Conservation (phyloP, 2,329 filamentous ascomycete species). For the Teratosphaeria zuluensis region DNA sequence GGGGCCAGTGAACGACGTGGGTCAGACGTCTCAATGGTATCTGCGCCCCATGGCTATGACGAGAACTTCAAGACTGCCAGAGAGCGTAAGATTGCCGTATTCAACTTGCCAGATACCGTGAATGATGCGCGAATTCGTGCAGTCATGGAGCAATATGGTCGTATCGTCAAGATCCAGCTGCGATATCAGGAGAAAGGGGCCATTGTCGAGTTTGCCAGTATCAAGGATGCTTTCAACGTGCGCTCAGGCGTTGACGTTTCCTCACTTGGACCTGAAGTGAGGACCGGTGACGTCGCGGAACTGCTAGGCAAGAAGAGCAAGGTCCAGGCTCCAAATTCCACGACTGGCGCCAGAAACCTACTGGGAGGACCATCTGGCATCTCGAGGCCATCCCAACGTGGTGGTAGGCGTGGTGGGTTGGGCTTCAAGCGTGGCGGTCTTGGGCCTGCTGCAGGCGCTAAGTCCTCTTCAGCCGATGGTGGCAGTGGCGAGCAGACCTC, state of each 20-base stretch:
- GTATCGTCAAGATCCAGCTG: slow-evolving; percentile 65
- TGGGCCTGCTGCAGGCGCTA: slow-evolving; percentile 15
- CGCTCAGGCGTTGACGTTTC: slow-evolving; percentile 38
- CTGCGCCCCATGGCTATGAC: slow-evolving; percentile 8
- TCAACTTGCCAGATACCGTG: slow-evolving; percentile 84
- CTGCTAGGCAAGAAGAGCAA: slow-evolving; percentile 37
- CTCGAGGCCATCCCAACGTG: slow-evolving; percentile 36
- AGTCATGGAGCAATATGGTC: slow-evolving; percentile 60
- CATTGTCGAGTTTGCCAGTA: slow-evolving; percentile 69
- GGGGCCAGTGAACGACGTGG: slow-evolving; percentile 14
- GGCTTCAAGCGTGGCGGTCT: slow-evolving; percentile 37
- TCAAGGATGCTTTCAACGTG: slow-evolving; percentile 62
- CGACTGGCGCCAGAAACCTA: slow-evolving; percentile 11
- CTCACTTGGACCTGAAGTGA: slow-evolving; percentile 29
- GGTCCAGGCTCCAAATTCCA: slow-evolving; percentile 19
- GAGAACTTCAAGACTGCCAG: slow-evolving; percentile 20
- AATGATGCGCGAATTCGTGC: slow-evolving; percentile 74
- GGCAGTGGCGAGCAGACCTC: slow-evolving; percentile 1
- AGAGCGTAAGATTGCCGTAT: slow-evolving; percentile 66
- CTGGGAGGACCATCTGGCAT: slow-evolving; percentile 14
- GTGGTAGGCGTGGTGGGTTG: slow-evolving; percentile 38
- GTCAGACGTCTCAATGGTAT: slow-evolving; percentile 22
- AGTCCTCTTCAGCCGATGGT: slow-evolving; percentile 4
- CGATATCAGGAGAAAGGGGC: slow-evolving; percentile 77
- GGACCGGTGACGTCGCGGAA: slow-evolving; percentile 43